phyloP scores from a whole-genome alignment of 257 asterid species.

The Capsicum chinense region DNA sequence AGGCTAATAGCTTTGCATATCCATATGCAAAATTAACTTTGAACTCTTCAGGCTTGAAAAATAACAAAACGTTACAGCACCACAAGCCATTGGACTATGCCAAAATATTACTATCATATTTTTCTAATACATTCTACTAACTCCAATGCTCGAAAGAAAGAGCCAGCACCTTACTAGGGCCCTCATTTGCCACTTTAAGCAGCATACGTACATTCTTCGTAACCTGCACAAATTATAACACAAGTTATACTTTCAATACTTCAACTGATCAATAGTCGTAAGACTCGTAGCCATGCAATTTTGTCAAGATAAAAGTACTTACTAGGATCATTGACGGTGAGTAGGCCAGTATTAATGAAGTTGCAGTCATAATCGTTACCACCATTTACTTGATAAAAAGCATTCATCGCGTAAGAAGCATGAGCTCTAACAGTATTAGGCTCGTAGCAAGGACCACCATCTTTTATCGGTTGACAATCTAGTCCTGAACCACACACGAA shows the following conservation, averaged over 20 bases:
- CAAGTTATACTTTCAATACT: too few species aligned
- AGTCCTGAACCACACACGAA: slow-evolving; percentile 47
- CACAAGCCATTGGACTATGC: not conserved
- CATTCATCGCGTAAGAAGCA: slow-evolving; percentile 60
- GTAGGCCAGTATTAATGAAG: slow-evolving; percentile 37
- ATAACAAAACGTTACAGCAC: not conserved
- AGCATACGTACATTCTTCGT: slow-evolving; percentile 37
- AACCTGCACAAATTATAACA: slow-evolving; percentile 37
- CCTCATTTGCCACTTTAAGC: slow-evolving; percentile 28
- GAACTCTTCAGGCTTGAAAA: not conserved
- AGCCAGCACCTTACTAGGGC: not conserved
- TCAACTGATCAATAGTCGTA: not conserved
- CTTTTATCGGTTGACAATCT: slow-evolving; percentile 52
- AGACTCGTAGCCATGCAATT: not conserved
- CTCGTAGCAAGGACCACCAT: slow-evolving; percentile 50
- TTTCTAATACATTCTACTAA: not conserved
- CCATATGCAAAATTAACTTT: not conserved
- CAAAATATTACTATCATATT: not conserved
- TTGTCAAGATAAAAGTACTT: slow-evolving; percentile 25
- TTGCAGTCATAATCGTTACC: slow-evolving; percentile 42
- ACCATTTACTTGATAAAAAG: slow-evolving; percentile 54
- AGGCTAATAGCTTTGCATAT: not conserved
- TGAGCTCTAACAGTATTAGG: slow-evolving; percentile 48
- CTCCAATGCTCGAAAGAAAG: not conserved
- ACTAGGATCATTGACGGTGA: slow-evolving; percentile 51